Percentiles rank a stretch among this genome's conserved stretches.
Conservation (phyloP, 208 protist genomes). For the Porcisia hertigi region DNA sequence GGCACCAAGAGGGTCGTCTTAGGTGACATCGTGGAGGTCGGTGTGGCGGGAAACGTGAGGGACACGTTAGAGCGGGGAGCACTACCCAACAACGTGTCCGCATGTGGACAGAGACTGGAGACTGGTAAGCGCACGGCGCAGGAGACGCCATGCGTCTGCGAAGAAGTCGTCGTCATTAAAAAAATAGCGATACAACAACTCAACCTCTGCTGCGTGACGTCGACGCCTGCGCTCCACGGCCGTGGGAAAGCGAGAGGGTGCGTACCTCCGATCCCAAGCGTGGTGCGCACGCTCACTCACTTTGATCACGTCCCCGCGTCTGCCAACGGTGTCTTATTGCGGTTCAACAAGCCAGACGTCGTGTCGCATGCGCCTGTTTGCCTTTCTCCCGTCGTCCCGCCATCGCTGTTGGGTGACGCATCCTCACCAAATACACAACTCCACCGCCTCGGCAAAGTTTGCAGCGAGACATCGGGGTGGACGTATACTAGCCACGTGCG, state of each 20-base stretch:
- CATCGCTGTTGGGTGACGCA: not conserved
- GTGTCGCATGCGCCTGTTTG: not conserved
- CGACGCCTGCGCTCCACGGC: not conserved
- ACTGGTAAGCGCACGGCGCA: not conserved
- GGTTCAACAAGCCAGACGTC: not conserved
- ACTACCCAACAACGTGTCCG: not conserved
- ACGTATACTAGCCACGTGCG: conserved; percentile 30
- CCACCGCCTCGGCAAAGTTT: conserved; percentile 5
- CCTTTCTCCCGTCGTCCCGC: not conserved
- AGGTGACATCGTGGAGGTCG: not conserved
- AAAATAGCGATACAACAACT: conserved; percentile 23
- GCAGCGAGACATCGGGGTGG: conserved; percentile 3
- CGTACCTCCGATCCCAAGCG: not conserved
- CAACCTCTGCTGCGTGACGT: conserved; percentile 14
- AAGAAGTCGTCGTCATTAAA: not conserved
- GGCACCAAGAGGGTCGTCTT: not conserved
- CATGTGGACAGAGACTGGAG: not conserved
- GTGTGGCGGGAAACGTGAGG: not conserved
- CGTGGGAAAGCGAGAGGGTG: not conserved
- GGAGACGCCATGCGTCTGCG: not conserved
- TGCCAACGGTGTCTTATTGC: not conserved
- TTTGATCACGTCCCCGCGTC: not conserved
- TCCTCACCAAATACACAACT: not conserved
- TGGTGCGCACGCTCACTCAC: no score
- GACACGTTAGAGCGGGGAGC: not conserved